Conservation (phyloP, 2,329 filamentous ascomycete species). For the Laburnicola sp. region DNA sequence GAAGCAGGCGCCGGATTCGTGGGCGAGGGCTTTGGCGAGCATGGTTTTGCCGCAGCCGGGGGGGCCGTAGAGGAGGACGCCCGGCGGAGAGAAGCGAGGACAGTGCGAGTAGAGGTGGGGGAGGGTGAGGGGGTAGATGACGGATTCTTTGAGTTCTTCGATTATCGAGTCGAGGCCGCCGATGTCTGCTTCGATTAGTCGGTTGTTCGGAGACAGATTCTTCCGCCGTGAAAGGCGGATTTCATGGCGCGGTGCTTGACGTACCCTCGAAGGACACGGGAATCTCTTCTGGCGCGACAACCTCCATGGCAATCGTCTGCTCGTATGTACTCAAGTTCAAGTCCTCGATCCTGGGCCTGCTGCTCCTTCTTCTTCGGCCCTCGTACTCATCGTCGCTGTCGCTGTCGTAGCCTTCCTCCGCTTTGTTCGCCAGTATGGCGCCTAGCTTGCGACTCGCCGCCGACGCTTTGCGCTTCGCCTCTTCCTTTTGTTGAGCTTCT, state of each 20-base stretch:
- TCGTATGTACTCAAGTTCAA: slow-evolving; percentile 87
- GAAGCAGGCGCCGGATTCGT: slow-evolving; percentile 94
- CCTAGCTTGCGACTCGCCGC: slow-evolving; percentile 78
- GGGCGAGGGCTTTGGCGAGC: slow-evolving; percentile 94
- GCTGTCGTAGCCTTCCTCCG: slow-evolving; percentile 41
- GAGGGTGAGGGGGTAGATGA: slow-evolving; percentile 97
- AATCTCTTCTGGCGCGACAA: slow-evolving; percentile 92
- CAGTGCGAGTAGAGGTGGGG: slow-evolving; percentile 89
- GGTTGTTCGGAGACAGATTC: no score
- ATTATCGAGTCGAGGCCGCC: slow-evolving; percentile 93
- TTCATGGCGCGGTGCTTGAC: slow-evolving; percentile 15
- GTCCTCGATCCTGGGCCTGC: slow-evolving; percentile 65
- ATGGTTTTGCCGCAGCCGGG: slow-evolving; percentile 98
- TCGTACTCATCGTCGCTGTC: slow-evolving; percentile 48
- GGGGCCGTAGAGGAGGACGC: slow-evolving; percentile 93
- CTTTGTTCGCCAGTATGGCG: slow-evolving; percentile 50
- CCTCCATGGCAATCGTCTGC: slow-evolving; percentile 91
- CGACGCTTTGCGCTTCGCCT: slow-evolving; percentile 77
- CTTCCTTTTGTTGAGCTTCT: slow-evolving; percentile 69
- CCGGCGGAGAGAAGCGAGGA: slow-evolving; percentile 86
- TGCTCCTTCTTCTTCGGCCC: slow-evolving; percentile 47
- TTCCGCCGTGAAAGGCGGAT: background rate
- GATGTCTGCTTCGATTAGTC: slow-evolving; percentile 77
- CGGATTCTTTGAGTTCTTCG: slow-evolving; percentile 92
- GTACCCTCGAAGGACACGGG: slow-evolving; percentile 82